Evolutionary conservation across 2,329 filamentous ascomycete species (phyloP).

Genomic region (Ascochyta clinopodiicola): DNA sequence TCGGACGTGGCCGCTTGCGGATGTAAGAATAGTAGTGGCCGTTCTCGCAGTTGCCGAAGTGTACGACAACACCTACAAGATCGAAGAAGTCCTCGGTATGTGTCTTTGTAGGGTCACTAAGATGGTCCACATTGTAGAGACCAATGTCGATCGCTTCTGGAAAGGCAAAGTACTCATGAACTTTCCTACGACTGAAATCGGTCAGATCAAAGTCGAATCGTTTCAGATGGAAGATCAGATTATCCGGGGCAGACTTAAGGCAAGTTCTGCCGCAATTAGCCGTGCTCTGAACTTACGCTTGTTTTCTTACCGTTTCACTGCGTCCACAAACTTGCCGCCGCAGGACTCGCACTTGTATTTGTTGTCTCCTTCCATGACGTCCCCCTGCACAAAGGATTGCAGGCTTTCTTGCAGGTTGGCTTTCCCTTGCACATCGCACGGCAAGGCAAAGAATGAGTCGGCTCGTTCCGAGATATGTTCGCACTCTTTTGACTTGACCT

Average conservation of each 20-base stretch:
- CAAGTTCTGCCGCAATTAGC: slow-evolving; percentile 68
- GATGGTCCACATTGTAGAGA: slow-evolving; percentile 85
- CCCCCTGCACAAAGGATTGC: slow-evolving; percentile 93
- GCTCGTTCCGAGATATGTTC: slow-evolving; percentile 88
- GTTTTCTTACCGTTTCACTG: slow-evolving; percentile 75
- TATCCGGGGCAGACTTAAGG: slow-evolving; percentile 89
- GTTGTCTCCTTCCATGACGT: slow-evolving; percentile 97
- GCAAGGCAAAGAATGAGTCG: slow-evolving; percentile 92
- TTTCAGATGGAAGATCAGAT: slow-evolving; percentile 94
- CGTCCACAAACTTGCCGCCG: slow-evolving; percentile 81
- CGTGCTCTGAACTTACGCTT: not conserved
- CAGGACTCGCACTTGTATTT: slow-evolving; percentile 97
- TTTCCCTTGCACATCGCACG: slow-evolving; percentile 96
- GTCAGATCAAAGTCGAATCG: slow-evolving; percentile 82
- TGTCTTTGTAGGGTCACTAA: slow-evolving; percentile 67
- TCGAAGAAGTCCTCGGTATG: slow-evolving; percentile 80
- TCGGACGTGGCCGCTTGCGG: slow-evolving; percentile 72
- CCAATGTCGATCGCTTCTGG: slow-evolving; percentile 83
- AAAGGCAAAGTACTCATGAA: slow-evolving; percentile 94
- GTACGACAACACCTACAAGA: slow-evolving; percentile 92
- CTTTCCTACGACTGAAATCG: slow-evolving; percentile 83
- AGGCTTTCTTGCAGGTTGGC: slow-evolving; percentile 82
- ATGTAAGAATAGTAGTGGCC: slow-evolving; percentile 98
- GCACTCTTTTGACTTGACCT: slow-evolving; percentile 95
- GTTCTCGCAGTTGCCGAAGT: slow-evolving; percentile 89